Evolutionary conservation across 345 rosid species (phyloP).

Genomic region (Tarenaya hassleriana): DNA sequence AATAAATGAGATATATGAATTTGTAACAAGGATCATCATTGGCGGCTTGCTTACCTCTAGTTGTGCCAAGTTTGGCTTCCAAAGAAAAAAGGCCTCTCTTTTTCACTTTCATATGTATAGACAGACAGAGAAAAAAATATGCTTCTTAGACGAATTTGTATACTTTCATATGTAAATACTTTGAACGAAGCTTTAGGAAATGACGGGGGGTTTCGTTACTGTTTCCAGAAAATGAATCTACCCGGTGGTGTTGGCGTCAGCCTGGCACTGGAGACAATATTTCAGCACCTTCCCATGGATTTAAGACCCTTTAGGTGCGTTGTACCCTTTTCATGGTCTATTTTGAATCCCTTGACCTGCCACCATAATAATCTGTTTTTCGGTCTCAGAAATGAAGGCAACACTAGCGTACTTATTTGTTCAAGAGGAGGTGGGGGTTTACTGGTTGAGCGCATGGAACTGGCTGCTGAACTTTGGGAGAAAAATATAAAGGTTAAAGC

Average conservation of each 20-base stretch:
- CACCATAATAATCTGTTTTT: conserved; percentile 13
- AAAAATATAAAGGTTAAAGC: conserved; percentile 71
- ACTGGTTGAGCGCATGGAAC: conserved; percentile 85
- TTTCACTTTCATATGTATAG: too few species aligned
- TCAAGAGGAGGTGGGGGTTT: conserved; percentile 98
- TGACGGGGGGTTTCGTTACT: conserved; percentile 7
- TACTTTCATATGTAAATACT: too few species aligned
- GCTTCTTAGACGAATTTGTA: too few species aligned
- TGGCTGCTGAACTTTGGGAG: conserved; percentile 82
- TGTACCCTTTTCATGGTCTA: conserved; percentile 15
- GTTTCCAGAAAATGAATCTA: conserved; percentile 63
- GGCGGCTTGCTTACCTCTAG: not conserved
- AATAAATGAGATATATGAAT: not conserved
- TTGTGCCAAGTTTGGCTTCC: too few species aligned
- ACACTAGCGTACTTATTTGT: conserved; percentile 70
- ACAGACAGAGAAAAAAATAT: too few species aligned
- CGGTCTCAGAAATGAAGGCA: conserved; percentile 52
- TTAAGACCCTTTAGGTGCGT: conserved; percentile 55
- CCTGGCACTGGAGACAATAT: conserved; percentile 81
- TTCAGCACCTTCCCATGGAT: conserved; percentile 58
- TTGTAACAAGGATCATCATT: not conserved
- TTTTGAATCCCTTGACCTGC: conserved; percentile 4
- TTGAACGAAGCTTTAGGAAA: too few species aligned
- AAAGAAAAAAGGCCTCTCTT: too few species aligned
- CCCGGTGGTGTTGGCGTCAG: conserved; percentile 90